Evolutionary conservation across 441 rosid species (phyloP).

Genomic region (Adansonia madagascariensis): DNA sequence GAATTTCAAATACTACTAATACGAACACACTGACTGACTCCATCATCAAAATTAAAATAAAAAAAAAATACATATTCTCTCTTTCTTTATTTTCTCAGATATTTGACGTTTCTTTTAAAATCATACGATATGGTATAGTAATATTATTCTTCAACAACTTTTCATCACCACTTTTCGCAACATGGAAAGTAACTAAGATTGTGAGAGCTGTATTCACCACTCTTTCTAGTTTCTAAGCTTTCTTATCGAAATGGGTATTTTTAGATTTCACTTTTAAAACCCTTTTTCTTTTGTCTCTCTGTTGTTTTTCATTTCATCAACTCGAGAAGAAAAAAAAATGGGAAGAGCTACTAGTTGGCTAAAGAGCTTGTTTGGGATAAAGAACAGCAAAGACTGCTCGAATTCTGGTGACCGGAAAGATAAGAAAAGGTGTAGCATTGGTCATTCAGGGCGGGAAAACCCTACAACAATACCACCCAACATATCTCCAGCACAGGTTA

Average conservation of each 20-base stretch:
- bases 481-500: slow-evolving; percentile 65
- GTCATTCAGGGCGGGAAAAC: slow-evolving; percentile 42
- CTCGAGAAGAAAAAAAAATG: slow-evolving; percentile 35
- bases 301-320: neutral
- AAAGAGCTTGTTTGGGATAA: slow-evolving; percentile 69
- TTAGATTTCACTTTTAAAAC: slow-evolving; percentile 28
- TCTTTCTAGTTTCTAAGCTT: slow-evolving; percentile 1
- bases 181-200: slow-evolving; percentile 35
- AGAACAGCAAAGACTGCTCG: slow-evolving; percentile 30
- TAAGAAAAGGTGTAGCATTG: slow-evolving; percentile 24
- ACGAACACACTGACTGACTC: neutral
- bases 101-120: slow-evolving; percentile 25
- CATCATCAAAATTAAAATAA: neutral
- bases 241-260: slow-evolving; percentile 15
- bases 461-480: slow-evolving; percentile 75
- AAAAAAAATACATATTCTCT: neutral
- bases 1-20: slow-evolving; percentile 19
- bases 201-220: slow-evolving; percentile 18
- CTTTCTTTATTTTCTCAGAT: slow-evolving; percentile 15
- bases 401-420: slow-evolving; percentile 33
- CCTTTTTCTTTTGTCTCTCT: neutral
- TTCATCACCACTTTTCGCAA: slow-evolving; percentile 28
- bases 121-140: neutral
- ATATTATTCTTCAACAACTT: neutral
- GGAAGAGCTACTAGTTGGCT: slow-evolving; percentile 75